phyloP scores from a whole-genome alignment of 73 alveolate species.

The Stentor coeruleus region DNA sequence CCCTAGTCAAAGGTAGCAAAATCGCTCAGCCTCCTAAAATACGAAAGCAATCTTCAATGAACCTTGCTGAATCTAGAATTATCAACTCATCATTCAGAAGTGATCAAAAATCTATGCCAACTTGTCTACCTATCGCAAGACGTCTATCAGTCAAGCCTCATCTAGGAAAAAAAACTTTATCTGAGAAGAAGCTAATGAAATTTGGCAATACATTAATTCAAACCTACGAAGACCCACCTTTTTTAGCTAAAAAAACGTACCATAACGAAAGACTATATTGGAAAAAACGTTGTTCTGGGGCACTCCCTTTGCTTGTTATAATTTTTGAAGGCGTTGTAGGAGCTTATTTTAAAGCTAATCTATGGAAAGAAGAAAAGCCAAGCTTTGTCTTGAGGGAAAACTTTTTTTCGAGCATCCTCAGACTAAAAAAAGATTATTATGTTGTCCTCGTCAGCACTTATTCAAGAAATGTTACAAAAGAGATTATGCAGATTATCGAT shows the following conservation, averaged over 20 bases:
- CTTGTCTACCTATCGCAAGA: background rate
- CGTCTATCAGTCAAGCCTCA: background rate
- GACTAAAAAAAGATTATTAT: background rate
- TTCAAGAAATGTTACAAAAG: background rate
- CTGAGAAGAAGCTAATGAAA: too few species aligned
- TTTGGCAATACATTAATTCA: background rate
- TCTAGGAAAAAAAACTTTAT: background rate
- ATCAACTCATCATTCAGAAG: background rate
- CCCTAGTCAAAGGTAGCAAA: background rate
- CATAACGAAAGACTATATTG: background rate
- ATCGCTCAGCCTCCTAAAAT: background rate
- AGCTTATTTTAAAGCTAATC: background rate
- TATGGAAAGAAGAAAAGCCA: conserved; percentile 1
- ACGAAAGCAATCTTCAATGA: background rate
- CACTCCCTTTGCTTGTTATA: background rate
- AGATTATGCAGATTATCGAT: background rate
- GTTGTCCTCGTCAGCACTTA: background rate
- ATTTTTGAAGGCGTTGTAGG: background rate
- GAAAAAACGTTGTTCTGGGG: background rate
- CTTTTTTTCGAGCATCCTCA: background rate
- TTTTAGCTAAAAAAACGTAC: background rate
- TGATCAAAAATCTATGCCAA: background rate
- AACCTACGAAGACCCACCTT: background rate
- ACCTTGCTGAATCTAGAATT: background rate
- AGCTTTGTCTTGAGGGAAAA: background rate